Conservation (phyloP, 2,329 filamentous ascomycete species). For the Orbilia oligospora region DNA sequence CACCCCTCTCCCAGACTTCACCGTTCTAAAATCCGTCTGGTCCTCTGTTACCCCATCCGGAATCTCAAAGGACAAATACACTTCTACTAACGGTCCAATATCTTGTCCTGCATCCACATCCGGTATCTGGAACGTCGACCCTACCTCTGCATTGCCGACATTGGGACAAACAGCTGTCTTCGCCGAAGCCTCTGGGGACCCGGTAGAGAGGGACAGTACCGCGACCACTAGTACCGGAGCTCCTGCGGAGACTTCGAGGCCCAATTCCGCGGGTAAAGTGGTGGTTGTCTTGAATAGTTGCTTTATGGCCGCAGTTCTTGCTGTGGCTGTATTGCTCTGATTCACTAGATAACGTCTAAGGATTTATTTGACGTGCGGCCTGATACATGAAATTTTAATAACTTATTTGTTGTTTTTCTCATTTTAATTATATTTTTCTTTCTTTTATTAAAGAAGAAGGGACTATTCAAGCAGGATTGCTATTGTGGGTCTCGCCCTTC, state of each 20-base stretch:
- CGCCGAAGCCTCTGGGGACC: slow-evolving; percentile 22
- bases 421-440: background rate
- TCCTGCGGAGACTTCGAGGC: slow-evolving; percentile 30
- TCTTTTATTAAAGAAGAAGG: background rate
- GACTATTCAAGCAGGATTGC: background rate
- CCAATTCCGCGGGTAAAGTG: slow-evolving; percentile 33
- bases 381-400: slow-evolving; percentile 23
- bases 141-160: slow-evolving; percentile 78
- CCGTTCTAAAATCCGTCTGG: slow-evolving; percentile 83
- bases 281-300: slow-evolving; percentile 25
- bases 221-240: slow-evolving; percentile 45
- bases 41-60: slow-evolving; percentile 79
- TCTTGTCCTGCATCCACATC: slow-evolving; percentile 79
- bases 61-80: slow-evolving; percentile 77
- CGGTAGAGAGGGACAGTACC: slow-evolving; percentile 53
- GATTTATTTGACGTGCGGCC: background rate
- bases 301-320: slow-evolving; percentile 20
- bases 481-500: too few species aligned
- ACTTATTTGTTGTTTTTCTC: background rate
- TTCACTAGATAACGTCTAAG: background rate
- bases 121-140: slow-evolving; percentile 80
- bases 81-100: slow-evolving; percentile 73
- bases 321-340: slow-evolving; percentile 41
- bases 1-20: slow-evolving; percentile 77
- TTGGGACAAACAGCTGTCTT: slow-evolving; percentile 71